Evolutionary conservation across 768 basidiomycete genomes (phyloP).

Genomic region (Trametopsis cervina): DNA sequence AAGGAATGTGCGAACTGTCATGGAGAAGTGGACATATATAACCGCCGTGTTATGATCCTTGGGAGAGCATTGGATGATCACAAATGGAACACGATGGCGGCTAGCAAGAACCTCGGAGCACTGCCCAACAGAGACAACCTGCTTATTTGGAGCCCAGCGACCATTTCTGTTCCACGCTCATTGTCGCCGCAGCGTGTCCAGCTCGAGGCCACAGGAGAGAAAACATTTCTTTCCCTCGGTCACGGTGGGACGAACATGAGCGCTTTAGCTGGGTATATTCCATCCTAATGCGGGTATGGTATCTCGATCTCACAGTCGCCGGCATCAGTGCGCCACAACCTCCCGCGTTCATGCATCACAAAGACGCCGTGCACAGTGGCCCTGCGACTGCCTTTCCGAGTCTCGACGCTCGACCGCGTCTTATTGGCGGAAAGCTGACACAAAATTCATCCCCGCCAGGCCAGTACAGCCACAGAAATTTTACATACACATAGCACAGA

Average conservation of each 20-base stretch:
- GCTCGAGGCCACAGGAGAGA: neutral
- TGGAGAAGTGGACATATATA: conserved; percentile 18
- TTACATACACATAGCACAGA: too few relatives aligned
- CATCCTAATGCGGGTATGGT: neutral
- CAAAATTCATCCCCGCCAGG: too few relatives aligned
- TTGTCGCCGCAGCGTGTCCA: conserved; percentile 3
- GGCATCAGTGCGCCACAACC: too few relatives aligned
- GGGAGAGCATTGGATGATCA: conserved; percentile 16
- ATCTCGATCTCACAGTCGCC: too few relatives aligned
- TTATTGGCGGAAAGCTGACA: too few relatives aligned
- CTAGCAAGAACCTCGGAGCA: conserved; percentile 21
- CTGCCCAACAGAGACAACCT: conserved; percentile 5
- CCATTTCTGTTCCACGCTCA: conserved; percentile 3
- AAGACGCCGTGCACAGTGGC: too few relatives aligned
- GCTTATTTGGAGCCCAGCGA: neutral
- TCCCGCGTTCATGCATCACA: too few relatives aligned
- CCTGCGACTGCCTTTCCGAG: too few relatives aligned
- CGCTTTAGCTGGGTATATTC: neutral
- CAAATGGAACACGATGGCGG: conserved; percentile 17
- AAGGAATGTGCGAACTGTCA: conserved; percentile 14
- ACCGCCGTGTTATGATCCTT: conserved; percentile 25
- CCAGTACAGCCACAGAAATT: too few relatives aligned
- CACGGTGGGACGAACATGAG: too few relatives aligned
- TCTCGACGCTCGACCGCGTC: too few relatives aligned
- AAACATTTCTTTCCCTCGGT: neutral